Base-by-base conservation (phyloP, 2,329 filamentous ascomycete species). In the Penicillium sp. region DNA sequence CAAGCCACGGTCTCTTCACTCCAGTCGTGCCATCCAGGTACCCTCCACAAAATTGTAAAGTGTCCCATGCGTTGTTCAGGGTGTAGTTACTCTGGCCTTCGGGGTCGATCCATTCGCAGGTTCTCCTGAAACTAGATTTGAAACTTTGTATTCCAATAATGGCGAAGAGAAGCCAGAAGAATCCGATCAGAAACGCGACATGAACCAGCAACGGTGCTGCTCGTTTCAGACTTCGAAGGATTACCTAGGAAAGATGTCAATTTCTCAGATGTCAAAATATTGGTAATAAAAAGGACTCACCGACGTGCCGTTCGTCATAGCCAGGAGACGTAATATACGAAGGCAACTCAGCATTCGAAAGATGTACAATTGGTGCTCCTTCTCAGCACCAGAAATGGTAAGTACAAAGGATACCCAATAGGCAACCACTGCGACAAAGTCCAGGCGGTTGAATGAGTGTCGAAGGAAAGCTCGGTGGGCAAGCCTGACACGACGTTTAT, bases 81-180 rank as follows among this genome's bases (percentile, higher is more conserved):
- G 70, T 71, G 55, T 72, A 79, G 52, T 76, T 74, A 8, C 59
- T 60, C 51, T 70, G 58, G 2, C 70, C 74, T 18, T 72, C 67
- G 5, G 87, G 86, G 59, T 91, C 87, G 47, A 89, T 74, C 89
- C 89, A 94, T 29, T 91, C 86, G 69, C 90, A 94, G 58, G 86
- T 87, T 45, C 90, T 87, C 62, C 84, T 85, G 22, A 93, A 75
- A 71, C 90, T 93, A 8, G 89, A 87, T 74, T 93, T 93, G 78
- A 99, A 99, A 74, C 90, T 96, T 71, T 99, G 95, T 21, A 99
- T 89, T 5, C 94, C 95, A 55, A 99, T 87, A 58, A 99, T 97
- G 36, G 92, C 94, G 76, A 99, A 99, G 10, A 97, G 78, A 40
- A 99, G 83, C 94, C 94, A 99, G 75, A 99, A 99, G 76, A 99